Conservation (phyloP, 192 early-diverging fungal genomes). For the Dispira parvispora region DNA sequence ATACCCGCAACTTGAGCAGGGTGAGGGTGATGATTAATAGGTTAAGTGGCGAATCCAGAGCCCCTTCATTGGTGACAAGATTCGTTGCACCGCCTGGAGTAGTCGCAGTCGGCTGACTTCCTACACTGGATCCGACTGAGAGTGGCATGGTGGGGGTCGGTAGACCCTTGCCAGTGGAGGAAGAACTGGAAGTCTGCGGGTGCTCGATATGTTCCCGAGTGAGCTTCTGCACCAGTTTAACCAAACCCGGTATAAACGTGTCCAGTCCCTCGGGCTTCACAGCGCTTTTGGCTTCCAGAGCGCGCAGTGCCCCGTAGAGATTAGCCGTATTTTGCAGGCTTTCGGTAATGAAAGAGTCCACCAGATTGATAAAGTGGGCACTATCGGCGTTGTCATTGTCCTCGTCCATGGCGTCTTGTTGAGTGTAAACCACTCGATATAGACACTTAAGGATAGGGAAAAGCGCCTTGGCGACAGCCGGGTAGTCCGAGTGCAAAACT, state of each 20-base stretch:
- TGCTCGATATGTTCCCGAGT: slow-evolving; percentile 64
- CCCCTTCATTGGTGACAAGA: neutral
- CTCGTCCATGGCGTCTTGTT: slow-evolving; percentile 12
- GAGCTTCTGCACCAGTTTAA: slow-evolving; percentile 70
- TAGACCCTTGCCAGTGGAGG: slow-evolving; percentile 10
- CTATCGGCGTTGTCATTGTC: slow-evolving; percentile 20
- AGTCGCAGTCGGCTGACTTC: slow-evolving; percentile 18
- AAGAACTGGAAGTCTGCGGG: slow-evolving; percentile 16
- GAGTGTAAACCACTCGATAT: slow-evolving; percentile 36
- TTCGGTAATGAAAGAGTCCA: slow-evolving; percentile 47
- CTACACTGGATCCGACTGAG: neutral
- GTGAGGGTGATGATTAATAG: slow-evolving; percentile 34
- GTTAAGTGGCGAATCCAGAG: slow-evolving; percentile 29
- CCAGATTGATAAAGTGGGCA: slow-evolving; percentile 33
- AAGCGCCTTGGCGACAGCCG: slow-evolving; percentile 49
- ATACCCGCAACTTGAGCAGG: slow-evolving; percentile 38
- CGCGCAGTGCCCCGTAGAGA: slow-evolving; percentile 43
- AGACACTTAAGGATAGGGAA: slow-evolving; percentile 53
- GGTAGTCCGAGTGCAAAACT: slow-evolving; percentile 59
- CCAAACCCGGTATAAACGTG: slow-evolving; percentile 51
- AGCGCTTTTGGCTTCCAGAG: slow-evolving; percentile 47
- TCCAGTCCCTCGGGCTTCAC: slow-evolving; percentile 49
- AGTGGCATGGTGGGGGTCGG: slow-evolving; percentile 13
- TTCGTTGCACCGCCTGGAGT: neutral
- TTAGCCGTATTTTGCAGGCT: slow-evolving; percentile 47